Evolutionary conservation across 208 protist genomes (phyloP), one percentile per base, ranked within the genome.

Genomic region (Leishmania mexicana): DNA sequence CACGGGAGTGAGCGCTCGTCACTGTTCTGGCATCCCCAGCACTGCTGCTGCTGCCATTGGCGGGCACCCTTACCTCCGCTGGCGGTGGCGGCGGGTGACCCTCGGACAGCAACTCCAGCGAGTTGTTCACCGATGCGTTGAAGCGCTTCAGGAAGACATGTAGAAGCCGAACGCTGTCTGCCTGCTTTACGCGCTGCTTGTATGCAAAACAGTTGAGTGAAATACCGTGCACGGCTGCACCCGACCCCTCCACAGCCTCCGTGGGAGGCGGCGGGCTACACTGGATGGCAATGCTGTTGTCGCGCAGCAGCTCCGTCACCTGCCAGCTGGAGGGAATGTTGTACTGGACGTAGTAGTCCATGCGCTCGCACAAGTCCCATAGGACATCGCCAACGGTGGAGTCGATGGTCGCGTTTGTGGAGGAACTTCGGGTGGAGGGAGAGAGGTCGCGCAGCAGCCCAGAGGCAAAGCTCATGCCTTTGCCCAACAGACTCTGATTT

Each of bases 331-430:
- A 89, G 5, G 93, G 93, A 4, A 94, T 85, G 78, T 81, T 89
- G 87, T 96, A 96, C 83, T 96, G 91, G 17, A 96, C 87, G 79
- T 92, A 93, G 80, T 88, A 95, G 86, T 96, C 93, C 85, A 96
- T 89, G 21, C 92, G 90, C 84, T 96, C 93, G 72, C 89, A 94
- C 53, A 92, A 15, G 75, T 92, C 91, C 92, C 93, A 96, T 70
- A 76, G 82, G 4, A 96, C 91, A 76, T 93, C 90, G 24, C 85
- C 83, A 47, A 90, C 85, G 58, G 87, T 89, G 57, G 86, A 85
- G 49, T 79, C 79, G 15, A 76, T 65, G 8, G 64, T 17, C 54
- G 77, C 76, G 72, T 81, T 85, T 28, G 81, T 81, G 8, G 81
- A 81, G 60, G 83, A 67, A 45, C 28, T 83, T 15, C 76, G 77